Evolutionary conservation across 139 green algal species (phyloP).

Genomic region (Coelastrella sp.): DNA sequence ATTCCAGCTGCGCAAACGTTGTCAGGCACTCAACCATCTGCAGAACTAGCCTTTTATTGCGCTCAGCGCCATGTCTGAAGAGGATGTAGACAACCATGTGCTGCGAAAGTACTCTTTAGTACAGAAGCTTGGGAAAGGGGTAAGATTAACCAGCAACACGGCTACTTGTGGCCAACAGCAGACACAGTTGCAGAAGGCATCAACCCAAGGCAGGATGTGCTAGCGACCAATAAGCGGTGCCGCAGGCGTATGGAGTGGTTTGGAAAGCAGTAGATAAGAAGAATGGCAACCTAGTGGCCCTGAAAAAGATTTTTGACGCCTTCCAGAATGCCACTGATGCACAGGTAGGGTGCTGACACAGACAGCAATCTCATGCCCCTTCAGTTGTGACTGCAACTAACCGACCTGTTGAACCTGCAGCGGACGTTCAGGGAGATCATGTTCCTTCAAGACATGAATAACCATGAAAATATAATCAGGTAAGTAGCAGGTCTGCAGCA

Average conservation of each 20-base stretch:
- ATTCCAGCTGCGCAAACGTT: too few species aligned
- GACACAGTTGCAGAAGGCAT: not conserved
- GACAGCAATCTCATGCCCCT: not conserved
- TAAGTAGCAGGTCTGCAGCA: slow-evolving; percentile 38
- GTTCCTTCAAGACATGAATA: slow-evolving; percentile 94
- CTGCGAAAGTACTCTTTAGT: slow-evolving; percentile 95
- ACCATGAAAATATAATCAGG: slow-evolving; percentile 63
- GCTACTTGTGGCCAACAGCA: not conserved
- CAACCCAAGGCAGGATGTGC: too few species aligned
- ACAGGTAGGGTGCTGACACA: slow-evolving; percentile 74
- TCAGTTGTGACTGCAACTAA: not conserved
- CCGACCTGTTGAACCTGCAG: slow-evolving; percentile 64
- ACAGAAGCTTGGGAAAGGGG: slow-evolving; percentile 94
- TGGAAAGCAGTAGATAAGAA: slow-evolving; percentile 96
- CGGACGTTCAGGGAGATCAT: slow-evolving; percentile 98
- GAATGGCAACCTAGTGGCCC: slow-evolving; percentile 82
- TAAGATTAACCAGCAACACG: slow-evolving; percentile 34
- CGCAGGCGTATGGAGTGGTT: slow-evolving; percentile 97
- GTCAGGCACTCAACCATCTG: too few species aligned
- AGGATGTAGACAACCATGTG: slow-evolving; percentile 96
- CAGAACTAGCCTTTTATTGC: not conserved
- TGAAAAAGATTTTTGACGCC: slow-evolving; percentile 99
- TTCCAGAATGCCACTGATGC: slow-evolving; percentile 98
- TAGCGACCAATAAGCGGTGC: not conserved
- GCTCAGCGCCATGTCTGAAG: slow-evolving; percentile 57